Base-by-base conservation (phyloP, 169 alveolate species). In the Hepatocystis sp. region DNA sequence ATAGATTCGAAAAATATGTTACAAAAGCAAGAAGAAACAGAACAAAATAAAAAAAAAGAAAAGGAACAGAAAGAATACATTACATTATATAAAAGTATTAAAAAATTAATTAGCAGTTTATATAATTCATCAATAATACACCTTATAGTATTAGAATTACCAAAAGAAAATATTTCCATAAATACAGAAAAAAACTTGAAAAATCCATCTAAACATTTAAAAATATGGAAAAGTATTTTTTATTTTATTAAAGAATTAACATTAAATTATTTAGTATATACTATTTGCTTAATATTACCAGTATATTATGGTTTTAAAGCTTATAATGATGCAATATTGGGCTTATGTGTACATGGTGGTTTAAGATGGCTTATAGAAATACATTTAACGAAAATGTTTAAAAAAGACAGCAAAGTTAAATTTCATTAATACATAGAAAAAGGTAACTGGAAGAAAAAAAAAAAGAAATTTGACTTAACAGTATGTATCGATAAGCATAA, bases 201-300 rank as follows among this genome's bases (percentile, higher is more conserved):
- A 55, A 32, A 71, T 58, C 85, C 15, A 42, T 51, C 65, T 47
- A 15, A 47, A 27, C 28, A 7, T 47, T 11, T n/a, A 63, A 63
- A 25, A 13, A 34, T 39, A 30, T n/a, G n/a, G n/a, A n/a, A n/a
- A n/a, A n/a, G n/a, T n/a, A 5, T 44, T 40, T 23, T 71, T 42
- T 10, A 47, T 51, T 56, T 71, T 32, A 47, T 61, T n/a, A 71
- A 71, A 63, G 47, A 71, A 52, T 52, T 76, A 2, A 32, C 84
- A 17, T 65, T 84, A 49, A 84, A 71, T 55, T 76, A 67, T 56
- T 36, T 85, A 19, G 66, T 91, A 36, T 91, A 84, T 86, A 67
- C 67, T 66, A 63, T 88, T 1, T 81, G 91, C 15, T 78, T 85
- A 32, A 71, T 71, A 13, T 34, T 71, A 15, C 86, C 86, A 10